These are phyloP conservation scores for Daphne laureola DNA, from an alignment of 441 rosid genomes.

Conservation along the genomic window DNA sequence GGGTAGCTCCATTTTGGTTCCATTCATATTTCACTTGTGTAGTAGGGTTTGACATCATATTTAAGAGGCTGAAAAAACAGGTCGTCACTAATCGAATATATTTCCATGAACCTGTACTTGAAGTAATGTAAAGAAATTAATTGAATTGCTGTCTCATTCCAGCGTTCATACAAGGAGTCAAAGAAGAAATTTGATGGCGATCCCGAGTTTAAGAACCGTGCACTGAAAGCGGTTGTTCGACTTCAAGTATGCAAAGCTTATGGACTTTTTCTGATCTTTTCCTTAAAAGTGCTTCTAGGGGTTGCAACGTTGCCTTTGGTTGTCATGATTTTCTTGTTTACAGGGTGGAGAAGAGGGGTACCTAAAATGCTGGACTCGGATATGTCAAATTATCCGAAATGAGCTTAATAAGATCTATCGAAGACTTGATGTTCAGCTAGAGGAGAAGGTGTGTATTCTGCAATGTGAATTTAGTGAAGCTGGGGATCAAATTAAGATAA, in stretches of 20 bases:
- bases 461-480: background rate
- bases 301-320: too few relatives aligned
- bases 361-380: slow-evolving; percentile 66
- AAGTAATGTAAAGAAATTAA: too few relatives aligned
- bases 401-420: slow-evolving; percentile 70
- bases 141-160: slow-evolving; percentile 4
- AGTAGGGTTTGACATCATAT: too few relatives aligned
- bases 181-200: slow-evolving; percentile 68
- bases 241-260: slow-evolving; percentile 56
- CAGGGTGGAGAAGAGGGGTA: slow-evolving; percentile 80
- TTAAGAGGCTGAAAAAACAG: too few relatives aligned
- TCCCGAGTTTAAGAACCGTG: slow-evolving; percentile 68
- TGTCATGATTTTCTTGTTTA: slow-evolving; percentile 1
- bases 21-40: too few relatives aligned
- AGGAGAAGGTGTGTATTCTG: slow-evolving; percentile 56
- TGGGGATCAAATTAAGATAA: too few relatives aligned
- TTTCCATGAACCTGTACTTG: too few relatives aligned
- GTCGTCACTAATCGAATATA: too few relatives aligned
- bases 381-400: slow-evolving; percentile 81
- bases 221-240: slow-evolving; percentile 81
- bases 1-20: too few relatives aligned
- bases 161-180: slow-evolving; percentile 80
- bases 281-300: background rate
- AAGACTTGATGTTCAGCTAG: slow-evolving; percentile 66
- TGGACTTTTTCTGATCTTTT: background rate